Base-by-base conservation (phyloP, 176 grass and related monocot genomes). In the Musa acuminata region DNA sequence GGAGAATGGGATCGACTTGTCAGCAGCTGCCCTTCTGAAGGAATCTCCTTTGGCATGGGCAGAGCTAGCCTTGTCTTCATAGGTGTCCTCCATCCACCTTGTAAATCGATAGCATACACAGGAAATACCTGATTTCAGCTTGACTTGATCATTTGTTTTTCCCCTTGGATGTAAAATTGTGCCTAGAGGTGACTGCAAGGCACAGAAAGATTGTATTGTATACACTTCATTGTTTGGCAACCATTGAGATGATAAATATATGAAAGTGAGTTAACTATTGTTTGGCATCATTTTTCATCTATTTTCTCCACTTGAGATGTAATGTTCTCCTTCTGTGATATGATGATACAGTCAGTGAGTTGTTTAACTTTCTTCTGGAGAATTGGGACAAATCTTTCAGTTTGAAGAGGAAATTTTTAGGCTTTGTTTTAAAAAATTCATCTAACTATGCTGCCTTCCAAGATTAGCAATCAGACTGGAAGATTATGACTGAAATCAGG, bases 1-100 rank as follows among this genome's bases (percentile, higher is more conserved):
- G 53, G 87, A 93, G 83, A 91, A 92, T 13, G 86, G 82, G 29
- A 97, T 93, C 0, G 80, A 93, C 82, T 49, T 93, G 55, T 97
- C 93, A 0, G 77, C 88, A 16, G 77, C 90, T 35, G 85, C 87
- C 79, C 70, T 92, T 80, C 89, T 97, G 6, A 92, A 92, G 82
- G 87, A 92, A 49, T 93, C 90, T 14, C 85, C 90, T 13, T 72
- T 98, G 26, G 94, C 90, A 14, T 89, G 94, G 94, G 90, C 90
- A 0, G 90, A 98, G 72, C 85, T 97, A 13, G 94, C 94, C 23
- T 74, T 93, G 13, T 83, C 90, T 0, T 89, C 87, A 48, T 91
- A 85, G 78, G 4, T 23, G 3, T 29, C 48, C 1, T 29, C 22
- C 62, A 13, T 9, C 53, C 49, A 64, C 14, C 21, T 50, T 64